Evolutionary conservation across 2,329 filamentous ascomycete species (phyloP).

Genomic region (Colletotrichum cordylinicola): DNA sequence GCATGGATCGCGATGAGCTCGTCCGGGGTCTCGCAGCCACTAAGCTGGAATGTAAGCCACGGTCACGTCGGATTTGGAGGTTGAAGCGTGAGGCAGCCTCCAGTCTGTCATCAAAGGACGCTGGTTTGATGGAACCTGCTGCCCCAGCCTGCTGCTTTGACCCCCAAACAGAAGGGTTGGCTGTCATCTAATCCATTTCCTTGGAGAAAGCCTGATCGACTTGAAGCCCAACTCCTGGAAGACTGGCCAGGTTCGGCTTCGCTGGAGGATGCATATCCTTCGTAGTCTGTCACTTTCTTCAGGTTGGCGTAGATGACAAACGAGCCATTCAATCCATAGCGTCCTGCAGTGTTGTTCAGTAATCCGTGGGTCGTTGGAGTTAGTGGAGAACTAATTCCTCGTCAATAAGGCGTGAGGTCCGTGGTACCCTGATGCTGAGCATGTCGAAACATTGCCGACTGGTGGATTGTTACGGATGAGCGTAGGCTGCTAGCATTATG

Average conservation of each 20-base stretch:
- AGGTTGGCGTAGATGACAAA: background rate
- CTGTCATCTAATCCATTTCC: background rate
- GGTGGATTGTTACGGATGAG: background rate
- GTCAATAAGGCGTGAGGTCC: no score
- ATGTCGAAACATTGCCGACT: background rate
- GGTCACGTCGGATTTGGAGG: background rate
- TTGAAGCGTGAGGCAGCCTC: background rate
- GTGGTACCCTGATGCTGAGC: background rate
- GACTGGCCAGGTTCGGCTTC: background rate
- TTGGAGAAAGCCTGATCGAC: background rate
- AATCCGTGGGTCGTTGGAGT: background rate
- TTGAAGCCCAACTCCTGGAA: background rate
- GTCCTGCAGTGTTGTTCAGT: background rate
- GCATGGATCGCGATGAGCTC: slow-evolving; percentile 3
- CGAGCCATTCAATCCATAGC: background rate
- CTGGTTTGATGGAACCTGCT: background rate
- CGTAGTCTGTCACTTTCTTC: background rate
- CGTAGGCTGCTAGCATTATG: background rate
- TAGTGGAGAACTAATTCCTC: background rate
- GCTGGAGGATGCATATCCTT: background rate
- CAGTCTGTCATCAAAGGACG: background rate
- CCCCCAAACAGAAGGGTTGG: background rate
- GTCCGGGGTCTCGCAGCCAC: background rate
- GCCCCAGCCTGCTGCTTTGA: background rate
- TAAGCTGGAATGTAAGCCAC: background rate